Conservation (phyloP, 2,329 filamentous ascomycete genomes). For the Botrytis byssoidea region DNA sequence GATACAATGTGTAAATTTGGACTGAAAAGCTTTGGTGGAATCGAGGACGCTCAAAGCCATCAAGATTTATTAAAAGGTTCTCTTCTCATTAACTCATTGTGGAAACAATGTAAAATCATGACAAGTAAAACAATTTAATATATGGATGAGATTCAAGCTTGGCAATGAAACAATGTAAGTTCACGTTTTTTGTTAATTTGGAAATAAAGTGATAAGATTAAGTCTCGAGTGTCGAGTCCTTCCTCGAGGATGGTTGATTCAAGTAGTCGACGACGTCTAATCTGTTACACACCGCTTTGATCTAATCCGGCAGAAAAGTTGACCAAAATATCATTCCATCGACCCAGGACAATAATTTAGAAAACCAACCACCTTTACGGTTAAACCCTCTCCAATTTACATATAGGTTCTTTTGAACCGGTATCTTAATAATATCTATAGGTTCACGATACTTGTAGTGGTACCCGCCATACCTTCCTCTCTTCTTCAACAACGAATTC, state of each 20-base stretch:
- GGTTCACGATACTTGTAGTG: background rate
- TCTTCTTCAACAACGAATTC: background rate
- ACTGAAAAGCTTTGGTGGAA: background rate
- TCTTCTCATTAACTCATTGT: background rate
- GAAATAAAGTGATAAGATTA: slow-evolving; percentile 5
- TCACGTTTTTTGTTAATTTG: background rate
- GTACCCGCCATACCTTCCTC: background rate
- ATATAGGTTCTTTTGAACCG: background rate
- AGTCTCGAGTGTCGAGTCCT: background rate
- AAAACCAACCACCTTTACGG: background rate
- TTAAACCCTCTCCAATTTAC: background rate
- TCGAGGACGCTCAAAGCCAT: background rate
- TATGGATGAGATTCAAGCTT: background rate
- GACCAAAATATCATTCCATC: slow-evolving; percentile 8
- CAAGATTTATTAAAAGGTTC: background rate
- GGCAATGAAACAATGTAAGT: background rate
- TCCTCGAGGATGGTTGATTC: background rate
- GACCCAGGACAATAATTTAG: background rate
- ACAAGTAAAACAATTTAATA: background rate
- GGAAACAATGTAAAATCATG: background rate
- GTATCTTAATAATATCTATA: background rate
- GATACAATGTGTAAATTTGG: background rate
- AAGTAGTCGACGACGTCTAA: background rate
- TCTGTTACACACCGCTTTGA: slow-evolving; percentile 1
- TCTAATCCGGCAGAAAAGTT: slow-evolving; percentile 9